Evolutionary conservation across 176 grass and related monocot genomes (phyloP), one percentile per base, ranked within the genome.

Genomic region (Thinopyrum elongatum): DNA sequence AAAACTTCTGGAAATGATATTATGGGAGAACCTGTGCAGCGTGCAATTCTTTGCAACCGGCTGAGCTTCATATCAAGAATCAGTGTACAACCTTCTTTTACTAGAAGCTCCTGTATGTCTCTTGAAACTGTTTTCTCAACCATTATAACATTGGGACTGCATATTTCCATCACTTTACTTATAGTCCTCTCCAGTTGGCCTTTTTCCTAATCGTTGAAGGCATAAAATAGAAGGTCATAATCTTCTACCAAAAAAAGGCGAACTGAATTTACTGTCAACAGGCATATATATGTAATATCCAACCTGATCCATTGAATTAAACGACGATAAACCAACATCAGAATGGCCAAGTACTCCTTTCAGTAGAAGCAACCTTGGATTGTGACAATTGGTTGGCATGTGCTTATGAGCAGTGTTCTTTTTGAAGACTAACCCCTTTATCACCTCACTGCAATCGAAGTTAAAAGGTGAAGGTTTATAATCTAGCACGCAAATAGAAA

Each of bases 341-440:
- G 94, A 94, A 83, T 92, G 90, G 5, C 97, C 97, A 79, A 99
- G 91, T 76, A 76, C 80, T 34, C 97, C 97, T 86, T 85, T 83
- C 76, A 99, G 85, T 66, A 99, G 92, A 51, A 99, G 90, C 65
- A 99, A 85, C 85, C 84, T 94, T 91, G 97, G 92, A 76, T 96
- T 99, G 78, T 85, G 91, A 55, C 91, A 96, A 64, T 39, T 89
- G 83, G 81, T 91, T 0, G 87, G 97, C 97, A 97, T 99, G 80
- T 94, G 97, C 90, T 99, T 99, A 82, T 99, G 94, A 82, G 94
- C 94, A 85, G 94, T 82, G 10, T 99, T 96, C 85, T 94, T 99
- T 86, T 99, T 99, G 83, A 96, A 99, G 44, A 91, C 94, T 83
- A 99, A 81, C 65, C 97, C 97, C 27, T 96, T 96, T 76, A 99